Evolutionary conservation across 345 rosid genomes (phyloP).

Genomic region (Lepidium aucheri): DNA sequence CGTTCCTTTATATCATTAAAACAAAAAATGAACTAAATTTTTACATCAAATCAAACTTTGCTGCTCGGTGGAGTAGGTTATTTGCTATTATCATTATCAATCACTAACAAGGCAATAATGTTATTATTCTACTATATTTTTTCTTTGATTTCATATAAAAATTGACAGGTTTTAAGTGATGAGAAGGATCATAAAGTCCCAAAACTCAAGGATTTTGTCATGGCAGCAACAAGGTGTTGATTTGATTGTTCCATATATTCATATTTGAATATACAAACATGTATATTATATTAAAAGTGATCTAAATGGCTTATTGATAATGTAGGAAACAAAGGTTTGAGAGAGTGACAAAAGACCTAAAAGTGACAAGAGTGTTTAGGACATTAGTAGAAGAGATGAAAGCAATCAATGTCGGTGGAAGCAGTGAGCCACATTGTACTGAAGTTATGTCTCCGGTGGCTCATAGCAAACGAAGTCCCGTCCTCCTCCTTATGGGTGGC

Average conservation of each 20-base stretch:
- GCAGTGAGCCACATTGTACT: slow-evolving; percentile 36
- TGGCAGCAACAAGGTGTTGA: slow-evolving; percentile 99
- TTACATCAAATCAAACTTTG: not conserved
- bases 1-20: not conserved
- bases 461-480: slow-evolving; percentile 69
- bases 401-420: slow-evolving; percentile 34
- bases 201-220: slow-evolving; percentile 56
- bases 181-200: slow-evolving; percentile 43
- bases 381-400: slow-evolving; percentile 84
- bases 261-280: too few species aligned
- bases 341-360: slow-evolving; percentile 56
- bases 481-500: slow-evolving; percentile 92
- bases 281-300: too few species aligned
- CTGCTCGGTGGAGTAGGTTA: not conserved
- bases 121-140: not conserved
- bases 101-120: not conserved
- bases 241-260: too few species aligned
- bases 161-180: slow-evolving; percentile 44
- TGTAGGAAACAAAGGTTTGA: slow-evolving; percentile 72
- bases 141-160: not conserved
- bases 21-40: not conserved
- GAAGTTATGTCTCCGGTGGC: slow-evolving; percentile 89
- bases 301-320: too few species aligned
- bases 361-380: slow-evolving; percentile 59
- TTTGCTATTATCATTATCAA: not conserved